Conservation (phyloP, 306 rosid species). For the Echinosophora koreensis region DNA sequence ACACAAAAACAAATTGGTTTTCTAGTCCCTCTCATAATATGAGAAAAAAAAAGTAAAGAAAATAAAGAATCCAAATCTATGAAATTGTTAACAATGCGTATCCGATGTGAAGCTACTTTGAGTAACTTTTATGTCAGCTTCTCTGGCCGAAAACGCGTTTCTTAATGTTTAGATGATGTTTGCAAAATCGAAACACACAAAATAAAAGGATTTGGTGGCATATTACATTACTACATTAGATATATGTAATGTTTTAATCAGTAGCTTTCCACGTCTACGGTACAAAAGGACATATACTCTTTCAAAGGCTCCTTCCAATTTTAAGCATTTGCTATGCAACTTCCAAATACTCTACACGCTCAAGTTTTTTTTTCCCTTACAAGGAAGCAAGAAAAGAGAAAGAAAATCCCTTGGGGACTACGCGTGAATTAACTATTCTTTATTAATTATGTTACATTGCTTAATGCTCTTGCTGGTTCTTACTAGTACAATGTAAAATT, state of each 20-base stretch:
- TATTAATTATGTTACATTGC: slow-evolving; percentile 37
- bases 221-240: no score
- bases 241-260: neutral
- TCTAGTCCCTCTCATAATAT: no score
- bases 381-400: slow-evolving; percentile 42
- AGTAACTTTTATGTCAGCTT: no score
- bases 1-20: no score
- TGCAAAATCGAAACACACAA: no score
- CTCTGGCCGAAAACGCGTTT: no score
- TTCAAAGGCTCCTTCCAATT: slow-evolving; percentile 34
- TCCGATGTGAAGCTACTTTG: no score
- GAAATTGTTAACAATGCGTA: no score
- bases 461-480: slow-evolving; percentile 1
- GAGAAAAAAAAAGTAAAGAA: no score
- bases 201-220: no score
- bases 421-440: slow-evolving; percentile 38
- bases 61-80: no score
- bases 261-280: neutral
- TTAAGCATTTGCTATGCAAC: slow-evolving; percentile 52
- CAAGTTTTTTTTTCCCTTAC: slow-evolving; percentile 37
- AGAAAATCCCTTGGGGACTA: slow-evolving; percentile 44
- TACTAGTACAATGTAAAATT: neutral
- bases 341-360: slow-evolving; percentile 24
- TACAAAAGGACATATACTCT: neutral
- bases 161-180: no score